A percentile compares a stretch with the other conserved stretches of the same genome.
Evolutionary conservation across 345 rosid species (phyloP).

Genomic region (Eucalyptus shirleyi): DNA sequence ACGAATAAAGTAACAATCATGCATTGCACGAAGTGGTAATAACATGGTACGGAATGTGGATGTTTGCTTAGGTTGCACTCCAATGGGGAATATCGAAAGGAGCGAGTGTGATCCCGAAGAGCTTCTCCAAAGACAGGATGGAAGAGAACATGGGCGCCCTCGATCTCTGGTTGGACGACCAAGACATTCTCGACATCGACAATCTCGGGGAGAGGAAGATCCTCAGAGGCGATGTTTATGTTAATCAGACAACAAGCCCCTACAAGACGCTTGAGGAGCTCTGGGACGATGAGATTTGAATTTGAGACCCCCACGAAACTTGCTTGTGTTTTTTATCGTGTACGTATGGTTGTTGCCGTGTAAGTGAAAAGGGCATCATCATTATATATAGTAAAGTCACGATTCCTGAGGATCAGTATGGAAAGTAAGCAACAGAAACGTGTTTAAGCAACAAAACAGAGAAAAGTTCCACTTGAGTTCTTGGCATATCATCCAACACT

Average conservation of each 20-base stretch:
- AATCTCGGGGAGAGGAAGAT: conserved; percentile 53
- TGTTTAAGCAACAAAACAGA: neutral
- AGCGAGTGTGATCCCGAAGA: conserved; percentile 69
- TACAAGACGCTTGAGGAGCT: conserved; percentile 53
- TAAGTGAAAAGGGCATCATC: neutral
- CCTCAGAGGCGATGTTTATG: conserved; percentile 70
- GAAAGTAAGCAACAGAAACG: neutral
- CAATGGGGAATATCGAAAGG: conserved; percentile 84
- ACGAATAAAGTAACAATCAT: neutral
- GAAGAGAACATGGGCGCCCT: conserved; percentile 55
- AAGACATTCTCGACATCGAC: conserved; percentile 44
- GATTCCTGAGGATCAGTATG: neutral
- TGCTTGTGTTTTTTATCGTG: neutral
- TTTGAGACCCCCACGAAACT: neutral
- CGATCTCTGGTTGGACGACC: conserved; percentile 32
- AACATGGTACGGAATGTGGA: neutral
- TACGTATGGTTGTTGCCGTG: neutral
- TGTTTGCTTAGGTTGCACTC: conserved; percentile 45
- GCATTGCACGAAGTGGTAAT: neutral
- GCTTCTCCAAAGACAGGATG: conserved; percentile 55
- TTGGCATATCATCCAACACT: neutral
- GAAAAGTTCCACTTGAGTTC: neutral
- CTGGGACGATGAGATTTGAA: conserved; percentile 77
- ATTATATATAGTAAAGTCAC: neutral
- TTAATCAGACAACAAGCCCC: conserved; percentile 66